These are phyloP conservation scores for Bruguiera gymnorhiza DNA, from an alignment of 345 rosid genomes.

Conservation along the genomic window DNA sequence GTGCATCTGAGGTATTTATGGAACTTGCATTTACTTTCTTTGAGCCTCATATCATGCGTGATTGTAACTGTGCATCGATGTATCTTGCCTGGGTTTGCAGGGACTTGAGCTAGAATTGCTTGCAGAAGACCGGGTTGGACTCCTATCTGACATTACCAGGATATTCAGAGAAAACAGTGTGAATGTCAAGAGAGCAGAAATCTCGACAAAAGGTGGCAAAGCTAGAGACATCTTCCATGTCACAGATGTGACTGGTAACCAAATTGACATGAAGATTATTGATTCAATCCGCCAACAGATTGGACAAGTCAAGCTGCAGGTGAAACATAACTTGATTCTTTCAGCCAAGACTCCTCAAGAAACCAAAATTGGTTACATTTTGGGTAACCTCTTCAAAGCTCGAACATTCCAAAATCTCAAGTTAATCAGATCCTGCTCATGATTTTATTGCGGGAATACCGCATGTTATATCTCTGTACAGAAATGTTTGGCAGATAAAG, in stretches of 20 bases:
- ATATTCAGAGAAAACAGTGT: conserved; percentile 52
- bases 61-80: neutral
- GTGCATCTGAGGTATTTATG: conserved; percentile 37
- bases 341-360: conserved; percentile 32
- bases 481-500: conserved; percentile 4
- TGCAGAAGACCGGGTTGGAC: conserved; percentile 50
- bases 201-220: conserved; percentile 44
- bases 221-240: conserved; percentile 52
- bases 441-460: neutral
- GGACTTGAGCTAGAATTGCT: conserved; percentile 51
- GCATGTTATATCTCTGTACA: conserved; percentile 9
- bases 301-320: conserved; percentile 40
- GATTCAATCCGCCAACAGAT: conserved; percentile 45
- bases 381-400: conserved; percentile 47
- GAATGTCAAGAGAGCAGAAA: conserved; percentile 53
- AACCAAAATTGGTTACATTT: conserved; percentile 39
- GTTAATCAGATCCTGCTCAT: conserved; percentile 43
- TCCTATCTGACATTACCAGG: conserved; percentile 56
- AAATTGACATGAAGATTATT: conserved; percentile 46
- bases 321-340: conserved; percentile 35
- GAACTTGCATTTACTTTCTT: neutral
- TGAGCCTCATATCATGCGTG: neutral
- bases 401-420: conserved; percentile 43
- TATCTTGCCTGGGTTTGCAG: conserved; percentile 21
- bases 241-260: conserved; percentile 46